Conservation (phyloP, 768 basidiomycete genomes). For the Porpolomopsis calyptriformis region DNA sequence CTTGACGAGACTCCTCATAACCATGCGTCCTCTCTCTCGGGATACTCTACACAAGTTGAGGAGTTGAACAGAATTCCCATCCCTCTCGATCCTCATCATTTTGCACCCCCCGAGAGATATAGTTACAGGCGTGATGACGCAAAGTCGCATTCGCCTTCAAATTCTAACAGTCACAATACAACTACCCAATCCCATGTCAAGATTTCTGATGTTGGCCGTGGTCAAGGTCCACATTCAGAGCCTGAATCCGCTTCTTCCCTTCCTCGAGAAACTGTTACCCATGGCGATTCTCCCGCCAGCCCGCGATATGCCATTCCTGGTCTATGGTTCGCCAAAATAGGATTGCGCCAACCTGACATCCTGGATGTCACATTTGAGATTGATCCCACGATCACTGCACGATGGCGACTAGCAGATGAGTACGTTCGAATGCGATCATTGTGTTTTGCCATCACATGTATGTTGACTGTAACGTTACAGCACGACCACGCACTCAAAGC, state of each 20-base stretch:
- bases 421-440: background rate
- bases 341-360: conserved; percentile 4
- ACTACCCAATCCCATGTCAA: background rate
- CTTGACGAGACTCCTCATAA: background rate
- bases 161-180: background rate
- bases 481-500: background rate
- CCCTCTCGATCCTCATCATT: background rate
- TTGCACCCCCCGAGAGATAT: background rate
- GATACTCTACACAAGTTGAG: background rate
- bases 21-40: background rate
- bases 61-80: background rate
- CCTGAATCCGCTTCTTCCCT: background rate
- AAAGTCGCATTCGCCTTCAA: background rate
- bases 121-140: background rate
- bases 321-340: conserved; percentile 9
- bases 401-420: background rate
- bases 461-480: background rate
- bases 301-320: conserved; percentile 5
- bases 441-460: background rate
- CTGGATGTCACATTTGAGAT: conserved; percentile 4
- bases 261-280: background rate
- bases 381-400: background rate
- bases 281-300: background rate
- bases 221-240: background rate
- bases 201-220: background rate